Percentiles rank a stretch among this genome's conserved stretches.
Evolutionary conservation across 129 eudicot species (phyloP).

Genomic region (Gnaphalium uliginosum): DNA sequence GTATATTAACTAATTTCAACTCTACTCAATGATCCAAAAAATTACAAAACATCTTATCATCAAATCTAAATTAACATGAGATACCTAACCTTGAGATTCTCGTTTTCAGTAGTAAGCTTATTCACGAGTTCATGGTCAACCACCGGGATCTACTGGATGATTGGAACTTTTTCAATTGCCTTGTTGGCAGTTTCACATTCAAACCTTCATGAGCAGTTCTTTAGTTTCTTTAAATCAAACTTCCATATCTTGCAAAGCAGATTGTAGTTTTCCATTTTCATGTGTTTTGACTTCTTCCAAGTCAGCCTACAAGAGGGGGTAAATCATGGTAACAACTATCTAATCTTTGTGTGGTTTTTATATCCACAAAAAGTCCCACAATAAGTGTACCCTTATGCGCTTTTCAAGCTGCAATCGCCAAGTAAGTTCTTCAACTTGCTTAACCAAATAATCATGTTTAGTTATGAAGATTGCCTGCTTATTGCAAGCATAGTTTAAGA

Average conservation of each 20-base stretch:
- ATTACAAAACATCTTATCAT: not conserved
- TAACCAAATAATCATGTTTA: no score
- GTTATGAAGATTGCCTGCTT: no score
- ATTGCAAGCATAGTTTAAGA: no score
- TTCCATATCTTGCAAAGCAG: slow-evolving; percentile 59
- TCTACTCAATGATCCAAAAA: not conserved
- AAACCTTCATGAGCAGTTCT: slow-evolving; percentile 53
- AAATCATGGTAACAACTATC: not conserved
- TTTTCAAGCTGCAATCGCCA: slow-evolving; percentile 93
- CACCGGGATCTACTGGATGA: slow-evolving; percentile 61
- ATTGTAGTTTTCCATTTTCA: slow-evolving; percentile 60
- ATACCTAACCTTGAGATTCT: slow-evolving; percentile 57
- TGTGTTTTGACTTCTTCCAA: slow-evolving; percentile 68
- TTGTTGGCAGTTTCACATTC: slow-evolving; percentile 50
- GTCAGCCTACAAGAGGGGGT: slow-evolving; percentile 49
- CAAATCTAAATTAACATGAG: slow-evolving; percentile 4
- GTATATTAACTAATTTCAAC: not conserved
- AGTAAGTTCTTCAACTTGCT: slow-evolving; percentile 91
- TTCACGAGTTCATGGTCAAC: slow-evolving; percentile 56
- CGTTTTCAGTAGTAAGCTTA: slow-evolving; percentile 64
- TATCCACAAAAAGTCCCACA: not conserved
- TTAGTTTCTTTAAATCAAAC: slow-evolving; percentile 57
- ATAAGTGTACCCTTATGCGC: slow-evolving; percentile 74
- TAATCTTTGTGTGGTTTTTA: not conserved
- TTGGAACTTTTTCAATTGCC: slow-evolving; percentile 52